Conservation (phyloP, 352 stramenopile species). For the Phytophthora pseudosyringae region DNA sequence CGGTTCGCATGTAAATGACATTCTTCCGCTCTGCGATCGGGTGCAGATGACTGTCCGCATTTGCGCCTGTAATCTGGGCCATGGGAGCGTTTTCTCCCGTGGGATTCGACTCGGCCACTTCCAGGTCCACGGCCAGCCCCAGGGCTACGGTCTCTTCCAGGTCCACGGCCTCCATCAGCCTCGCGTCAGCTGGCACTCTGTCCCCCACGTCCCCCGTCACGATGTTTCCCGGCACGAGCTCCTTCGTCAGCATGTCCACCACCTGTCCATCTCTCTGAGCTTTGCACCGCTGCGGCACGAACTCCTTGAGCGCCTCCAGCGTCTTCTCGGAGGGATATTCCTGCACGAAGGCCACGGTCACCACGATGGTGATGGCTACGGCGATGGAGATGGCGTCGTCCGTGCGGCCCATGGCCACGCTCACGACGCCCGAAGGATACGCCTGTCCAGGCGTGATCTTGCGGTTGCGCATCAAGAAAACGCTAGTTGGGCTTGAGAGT, state of each 20-base stretch:
- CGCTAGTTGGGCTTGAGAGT: slow-evolving; percentile 56
- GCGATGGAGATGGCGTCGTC: slow-evolving; percentile 97
- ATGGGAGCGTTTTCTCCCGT: slow-evolving; percentile 94
- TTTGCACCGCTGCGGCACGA: slow-evolving; percentile 79
- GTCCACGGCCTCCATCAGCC: slow-evolving; percentile 89
- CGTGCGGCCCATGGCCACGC: slow-evolving; percentile 92
- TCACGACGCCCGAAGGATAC: slow-evolving; percentile 92
- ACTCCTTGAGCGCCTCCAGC: slow-evolving; percentile 81
- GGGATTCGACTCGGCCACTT: slow-evolving; percentile 96
- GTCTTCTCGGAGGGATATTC: slow-evolving; percentile 90
- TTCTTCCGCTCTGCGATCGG: slow-evolving; percentile 87
- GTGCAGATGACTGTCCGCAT: slow-evolving; percentile 71
- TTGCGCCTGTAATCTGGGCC: slow-evolving; percentile 63
- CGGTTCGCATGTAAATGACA: slow-evolving; percentile 95
- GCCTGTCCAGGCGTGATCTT: slow-evolving; percentile 7
- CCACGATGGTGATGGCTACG: slow-evolving; percentile 97
- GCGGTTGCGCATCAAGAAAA: slow-evolving; percentile 68
- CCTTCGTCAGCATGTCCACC: slow-evolving; percentile 71
- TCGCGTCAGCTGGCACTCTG: slow-evolving; percentile 92
- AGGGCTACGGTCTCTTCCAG: too few species aligned
- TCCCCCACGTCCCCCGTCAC: slow-evolving; percentile 93
- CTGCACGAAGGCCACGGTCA: slow-evolving; percentile 94
- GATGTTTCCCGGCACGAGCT: slow-evolving; percentile 86
- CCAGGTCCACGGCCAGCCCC: too few species aligned
- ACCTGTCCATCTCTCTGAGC: slow-evolving; percentile 61